These are phyloP conservation scores for Sporothrix inflata DNA, from an alignment of 2,329 filamentous ascomycete genomes.

Conservation along the genomic window DNA sequence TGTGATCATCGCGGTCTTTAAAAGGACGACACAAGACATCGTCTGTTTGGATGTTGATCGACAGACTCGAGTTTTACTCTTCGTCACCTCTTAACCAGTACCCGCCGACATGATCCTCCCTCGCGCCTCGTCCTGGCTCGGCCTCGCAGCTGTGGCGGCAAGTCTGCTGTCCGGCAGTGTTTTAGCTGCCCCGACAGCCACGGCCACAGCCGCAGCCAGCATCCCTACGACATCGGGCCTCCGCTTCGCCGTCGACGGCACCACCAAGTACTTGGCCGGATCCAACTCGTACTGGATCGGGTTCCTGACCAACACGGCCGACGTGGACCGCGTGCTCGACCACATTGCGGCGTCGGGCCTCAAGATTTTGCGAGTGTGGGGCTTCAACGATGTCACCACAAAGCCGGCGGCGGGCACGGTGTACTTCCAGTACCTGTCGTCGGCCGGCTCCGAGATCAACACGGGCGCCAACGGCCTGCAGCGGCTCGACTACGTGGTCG, in stretches of 20 bases:
- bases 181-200: neutral
- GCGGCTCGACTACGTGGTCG: conserved; percentile 54
- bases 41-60: neutral
- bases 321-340: conserved; percentile 57
- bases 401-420: conserved; percentile 43
- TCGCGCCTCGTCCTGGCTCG: conserved; percentile 7
- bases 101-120: neutral
- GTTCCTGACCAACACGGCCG: conserved; percentile 55
- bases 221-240: conserved; percentile 35
- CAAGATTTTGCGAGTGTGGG: conserved; percentile 54
- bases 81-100: neutral
- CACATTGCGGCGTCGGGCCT: conserved; percentile 55
- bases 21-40: neutral
- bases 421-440: conserved; percentile 59
- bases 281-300: conserved; percentile 61
- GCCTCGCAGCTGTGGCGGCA: neutral
- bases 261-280: conserved; percentile 54
- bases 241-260: conserved; percentile 48
- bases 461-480: conserved; percentile 64
- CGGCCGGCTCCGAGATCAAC: conserved; percentile 61
- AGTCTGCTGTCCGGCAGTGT: neutral
- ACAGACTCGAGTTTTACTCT: neutral
- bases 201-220: neutral
- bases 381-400: conserved; percentile 61
- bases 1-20: neutral